Evolutionary conservation across 2,329 filamentous ascomycete species (phyloP).

Genomic region (Aspergillus ustus): DNA sequence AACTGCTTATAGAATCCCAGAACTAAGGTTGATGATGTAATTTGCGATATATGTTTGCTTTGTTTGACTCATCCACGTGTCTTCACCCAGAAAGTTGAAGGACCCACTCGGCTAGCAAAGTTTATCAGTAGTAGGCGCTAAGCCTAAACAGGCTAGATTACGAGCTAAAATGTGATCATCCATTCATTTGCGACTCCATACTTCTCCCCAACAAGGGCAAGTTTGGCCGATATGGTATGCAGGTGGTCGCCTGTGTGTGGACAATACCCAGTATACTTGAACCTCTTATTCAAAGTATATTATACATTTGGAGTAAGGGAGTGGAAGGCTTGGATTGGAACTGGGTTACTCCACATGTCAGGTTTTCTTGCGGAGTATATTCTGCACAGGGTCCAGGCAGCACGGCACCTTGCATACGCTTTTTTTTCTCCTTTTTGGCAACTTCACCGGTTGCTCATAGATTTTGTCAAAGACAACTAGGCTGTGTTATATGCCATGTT

Average conservation of each 20-base stretch:
- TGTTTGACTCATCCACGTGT: slow-evolving; percentile 13
- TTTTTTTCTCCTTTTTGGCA: too few species aligned
- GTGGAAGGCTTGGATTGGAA: not conserved
- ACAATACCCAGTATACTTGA: not conserved
- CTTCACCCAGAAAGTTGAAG: slow-evolving; percentile 1
- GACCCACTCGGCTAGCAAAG: slow-evolving; percentile 2
- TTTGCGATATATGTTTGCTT: not conserved
- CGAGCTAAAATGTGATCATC: slow-evolving; percentile 14
- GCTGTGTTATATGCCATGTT: not conserved
- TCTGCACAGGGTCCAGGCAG: not conserved
- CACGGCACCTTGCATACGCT: not conserved
- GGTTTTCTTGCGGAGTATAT: not conserved
- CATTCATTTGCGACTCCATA: slow-evolving; percentile 3
- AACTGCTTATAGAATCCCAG: not conserved
- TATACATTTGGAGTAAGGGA: not conserved
- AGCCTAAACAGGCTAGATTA: not conserved
- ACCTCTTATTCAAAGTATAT: not conserved
- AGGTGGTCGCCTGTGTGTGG: not conserved
- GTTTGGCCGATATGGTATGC: not conserved
- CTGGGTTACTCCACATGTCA: not conserved
- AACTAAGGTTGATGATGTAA: slow-evolving; percentile 3
- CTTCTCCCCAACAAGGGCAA: not conserved
- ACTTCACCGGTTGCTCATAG: too few species aligned
- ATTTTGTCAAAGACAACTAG: too few species aligned
- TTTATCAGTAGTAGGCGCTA: not conserved